Base-by-base conservation (phyloP, 2,329 filamentous ascomycete species). In the Aphanoascus verrucosus region DNA sequence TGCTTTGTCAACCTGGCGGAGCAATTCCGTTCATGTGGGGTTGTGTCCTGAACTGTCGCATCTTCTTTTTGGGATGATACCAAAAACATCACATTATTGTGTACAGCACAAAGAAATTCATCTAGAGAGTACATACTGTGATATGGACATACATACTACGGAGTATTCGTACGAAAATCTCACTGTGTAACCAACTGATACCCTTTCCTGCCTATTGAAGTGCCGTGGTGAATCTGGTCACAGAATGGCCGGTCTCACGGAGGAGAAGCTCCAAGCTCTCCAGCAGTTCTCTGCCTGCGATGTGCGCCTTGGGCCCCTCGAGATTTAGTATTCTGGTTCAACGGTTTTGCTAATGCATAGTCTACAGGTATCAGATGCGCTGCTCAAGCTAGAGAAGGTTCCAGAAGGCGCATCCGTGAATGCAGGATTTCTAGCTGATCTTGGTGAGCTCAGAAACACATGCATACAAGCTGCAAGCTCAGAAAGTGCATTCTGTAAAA, bases 351-450 rank as follows among this genome's bases (percentile, higher is more conserved):
- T 56, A 23, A 57, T 48, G 8, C 31, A 9, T n/a, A 9, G 31
- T 35, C 9, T 17, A 15, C 50, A 86, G 74, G 73, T 88, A 56
- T 86, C 85, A 9, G 85, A 89, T 65, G 84, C 84, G 5, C 76
- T 89, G 1, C 74, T 87, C 53, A 86, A 84, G 62, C 74, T 89
- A 46, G 77, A 83, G 55, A 69, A 69, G 44, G 57, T 61, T 3
- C 59, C 64, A 5, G 52, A 62, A 23, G 69, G 68, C 9, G 56
- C 59, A 17, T 77, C 83, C 7, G 75, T 82, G 9, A 76, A 78
- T 45, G 83, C 82, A 23, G 85, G 86, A 52, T 83, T 82, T 63
- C 69, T 89, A 37, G 72, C 81, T 37, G 83, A 88, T 64, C 73
- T 82, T 50, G 64, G 79, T 81, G 65, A 59, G 64, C 28, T 49